These are phyloP conservation scores for Geotrichum australiense DNA, from an alignment of 1,139 yeast species.

Conservation along the genomic window DNA sequence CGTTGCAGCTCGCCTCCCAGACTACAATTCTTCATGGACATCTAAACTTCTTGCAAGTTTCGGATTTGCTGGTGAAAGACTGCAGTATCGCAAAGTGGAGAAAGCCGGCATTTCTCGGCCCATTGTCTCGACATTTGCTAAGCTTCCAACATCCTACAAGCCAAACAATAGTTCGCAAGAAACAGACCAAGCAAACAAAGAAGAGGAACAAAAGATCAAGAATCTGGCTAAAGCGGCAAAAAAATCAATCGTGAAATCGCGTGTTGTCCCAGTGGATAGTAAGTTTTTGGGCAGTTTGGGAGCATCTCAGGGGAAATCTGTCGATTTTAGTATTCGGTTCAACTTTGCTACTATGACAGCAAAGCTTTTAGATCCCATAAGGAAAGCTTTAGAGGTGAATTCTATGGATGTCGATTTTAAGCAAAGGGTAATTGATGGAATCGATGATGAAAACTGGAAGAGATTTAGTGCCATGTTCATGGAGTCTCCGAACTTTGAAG, in stretches of 20 bases:
- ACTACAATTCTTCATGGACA: constrained; percentile 9
- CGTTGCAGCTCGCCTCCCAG: constrained; percentile 1
- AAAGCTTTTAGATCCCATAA: constrained; percentile 14
- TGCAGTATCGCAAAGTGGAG: constrained; percentile 7
- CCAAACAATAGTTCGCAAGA: background rate
- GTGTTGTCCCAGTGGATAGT: constrained; percentile 12
- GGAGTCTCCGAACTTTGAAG: too few species aligned
- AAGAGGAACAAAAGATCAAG: constrained; percentile 10
- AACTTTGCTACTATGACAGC: constrained; percentile 19
- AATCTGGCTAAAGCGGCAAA: constrained; percentile 5
- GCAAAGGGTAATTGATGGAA: too few species aligned
- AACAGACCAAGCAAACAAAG: constrained; percentile 10
- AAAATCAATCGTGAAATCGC: constrained; percentile 5
- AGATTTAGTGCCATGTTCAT: too few species aligned
- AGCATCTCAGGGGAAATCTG: constrained; percentile 7
- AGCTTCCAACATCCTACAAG: constrained; percentile 9
- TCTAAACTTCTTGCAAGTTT: constrained; percentile 4
- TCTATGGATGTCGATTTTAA: too few species aligned
- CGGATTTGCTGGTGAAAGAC: constrained; percentile 6
- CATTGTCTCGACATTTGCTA: constrained; percentile 9
- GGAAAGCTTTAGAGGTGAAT: too few species aligned
- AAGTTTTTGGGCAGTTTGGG: constrained; percentile 8
- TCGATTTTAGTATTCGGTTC: constrained; percentile 17
- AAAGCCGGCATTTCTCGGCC: constrained; percentile 12
- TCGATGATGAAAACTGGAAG: too few species aligned